Evolutionary conservation across 139 green algal genomes (phyloP).

Genomic region (Closterium sp.): DNA sequence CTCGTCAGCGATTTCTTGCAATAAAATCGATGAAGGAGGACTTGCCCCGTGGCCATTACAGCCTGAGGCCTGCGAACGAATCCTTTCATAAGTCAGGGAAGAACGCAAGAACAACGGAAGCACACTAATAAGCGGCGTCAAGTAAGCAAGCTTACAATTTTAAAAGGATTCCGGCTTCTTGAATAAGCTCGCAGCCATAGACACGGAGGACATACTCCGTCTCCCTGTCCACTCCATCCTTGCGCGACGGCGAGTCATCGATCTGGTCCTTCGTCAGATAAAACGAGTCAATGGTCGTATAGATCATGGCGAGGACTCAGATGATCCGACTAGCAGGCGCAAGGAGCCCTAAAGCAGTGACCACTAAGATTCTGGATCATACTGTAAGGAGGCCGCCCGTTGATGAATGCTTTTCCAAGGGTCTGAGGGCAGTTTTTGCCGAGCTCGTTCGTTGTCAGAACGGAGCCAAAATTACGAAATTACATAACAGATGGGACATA

Average conservation of each 20-base stretch:
- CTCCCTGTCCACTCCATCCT: conserved; percentile 72
- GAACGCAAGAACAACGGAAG: background rate
- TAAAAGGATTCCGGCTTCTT: conserved; percentile 66
- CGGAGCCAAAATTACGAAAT: too few relatives aligned
- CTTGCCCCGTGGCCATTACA: conserved; percentile 83
- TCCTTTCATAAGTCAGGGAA: background rate
- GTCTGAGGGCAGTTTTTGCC: too few relatives aligned
- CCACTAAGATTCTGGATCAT: background rate
- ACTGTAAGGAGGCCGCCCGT: background rate
- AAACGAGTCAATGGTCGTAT: conserved; percentile 77
- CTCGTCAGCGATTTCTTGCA: conserved; percentile 79
- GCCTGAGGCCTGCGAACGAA: conserved; percentile 61
- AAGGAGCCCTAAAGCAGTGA: background rate
- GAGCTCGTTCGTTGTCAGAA: too few relatives aligned
- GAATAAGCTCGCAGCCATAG: conserved; percentile 81
- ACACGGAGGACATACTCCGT: conserved; percentile 68
- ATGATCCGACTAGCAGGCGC: background rate
- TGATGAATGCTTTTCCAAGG: too few relatives aligned
- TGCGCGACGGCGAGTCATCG: conserved; percentile 63
- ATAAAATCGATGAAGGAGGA: conserved; percentile 92
- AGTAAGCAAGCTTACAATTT: conserved; percentile 41
- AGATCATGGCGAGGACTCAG: conserved; percentile 57
- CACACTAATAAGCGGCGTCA: background rate
- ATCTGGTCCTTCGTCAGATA: conserved; percentile 79
- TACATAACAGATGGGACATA: too few relatives aligned